Evolutionary conservation across 2,329 filamentous ascomycete species (phyloP).

Genomic region (Epichloe sp.): DNA sequence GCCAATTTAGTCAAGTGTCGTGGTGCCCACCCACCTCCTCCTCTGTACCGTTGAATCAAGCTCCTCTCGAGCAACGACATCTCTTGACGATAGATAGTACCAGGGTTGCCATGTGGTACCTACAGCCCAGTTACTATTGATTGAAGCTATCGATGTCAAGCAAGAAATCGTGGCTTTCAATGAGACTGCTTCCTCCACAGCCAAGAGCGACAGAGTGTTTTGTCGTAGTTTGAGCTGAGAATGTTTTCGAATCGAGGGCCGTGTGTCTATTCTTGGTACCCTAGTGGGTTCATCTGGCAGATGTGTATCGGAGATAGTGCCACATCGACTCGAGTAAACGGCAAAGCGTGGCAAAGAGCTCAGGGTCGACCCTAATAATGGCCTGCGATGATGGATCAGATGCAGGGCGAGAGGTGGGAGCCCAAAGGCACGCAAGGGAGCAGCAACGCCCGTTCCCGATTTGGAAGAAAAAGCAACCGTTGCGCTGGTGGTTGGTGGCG

Average conservation of each 20-base stretch:
- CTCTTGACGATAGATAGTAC: background rate
- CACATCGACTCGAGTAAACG: background rate
- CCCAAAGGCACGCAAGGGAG: slow-evolving; percentile 4
- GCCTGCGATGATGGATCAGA: background rate
- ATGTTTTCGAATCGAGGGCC: background rate
- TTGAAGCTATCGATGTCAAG: background rate
- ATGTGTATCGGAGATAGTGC: background rate
- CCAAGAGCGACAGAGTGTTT: background rate
- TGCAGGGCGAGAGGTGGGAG: slow-evolving; percentile 2
- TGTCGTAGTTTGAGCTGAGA: background rate
- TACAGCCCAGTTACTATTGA: background rate
- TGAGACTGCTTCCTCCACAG: background rate
- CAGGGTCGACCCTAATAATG: no score
- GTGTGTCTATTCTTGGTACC: background rate
- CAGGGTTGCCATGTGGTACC: slow-evolving; percentile 4
- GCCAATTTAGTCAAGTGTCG: background rate
- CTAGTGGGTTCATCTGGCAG: background rate
- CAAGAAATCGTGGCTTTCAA: background rate
- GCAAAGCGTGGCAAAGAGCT: background rate
- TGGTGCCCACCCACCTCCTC: background rate
- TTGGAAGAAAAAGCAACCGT: slow-evolving; percentile 1
- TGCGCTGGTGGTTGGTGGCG: background rate
- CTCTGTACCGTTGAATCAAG: background rate
- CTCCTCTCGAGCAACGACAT: background rate
- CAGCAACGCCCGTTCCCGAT: background rate